phyloP scores from a whole-genome alignment of 257 asterid genomes.

The Petrea volubilis region DNA sequence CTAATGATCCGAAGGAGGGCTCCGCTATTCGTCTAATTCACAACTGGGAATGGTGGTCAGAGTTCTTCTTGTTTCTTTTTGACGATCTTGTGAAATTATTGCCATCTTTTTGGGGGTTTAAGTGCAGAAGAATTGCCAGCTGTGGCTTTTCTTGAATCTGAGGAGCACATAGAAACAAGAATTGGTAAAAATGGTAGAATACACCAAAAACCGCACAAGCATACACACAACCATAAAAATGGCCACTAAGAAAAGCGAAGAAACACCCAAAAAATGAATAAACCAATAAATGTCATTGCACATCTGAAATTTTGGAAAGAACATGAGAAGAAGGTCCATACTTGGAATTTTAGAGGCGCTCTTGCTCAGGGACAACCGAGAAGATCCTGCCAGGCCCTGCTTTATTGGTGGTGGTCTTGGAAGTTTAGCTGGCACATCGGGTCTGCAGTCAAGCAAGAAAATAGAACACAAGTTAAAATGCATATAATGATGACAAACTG shows the following conservation, averaged over 20 bases:
- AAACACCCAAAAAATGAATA: not conserved
- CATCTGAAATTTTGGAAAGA: not conserved
- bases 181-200: not conserved
- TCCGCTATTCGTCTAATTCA: constrained; percentile 26
- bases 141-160: constrained; percentile 59
- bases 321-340: constrained; percentile 30
- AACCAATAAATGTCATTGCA: not conserved
- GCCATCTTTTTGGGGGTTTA: constrained; percentile 56
- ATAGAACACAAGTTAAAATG: not conserved
- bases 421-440: constrained; percentile 42
- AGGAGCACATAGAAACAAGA: constrained; percentile 8
- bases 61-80: not conserved
- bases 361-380: constrained; percentile 47
- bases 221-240: not conserved
- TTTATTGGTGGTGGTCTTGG: constrained; percentile 67
- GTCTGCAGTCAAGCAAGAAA: constrained; percentile 44
- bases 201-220: not conserved
- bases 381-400: constrained; percentile 50
- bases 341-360: constrained; percentile 68
- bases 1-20: constrained; percentile 21
- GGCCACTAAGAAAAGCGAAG: not conserved
- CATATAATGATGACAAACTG: not conserved
- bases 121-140: constrained; percentile 50
- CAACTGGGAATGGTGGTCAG: constrained; percentile 15
- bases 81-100: constrained; percentile 36